Base-by-base conservation (phyloP, 2,329 filamentous ascomycete genomes). In the Curvularia spicifera region DNA sequence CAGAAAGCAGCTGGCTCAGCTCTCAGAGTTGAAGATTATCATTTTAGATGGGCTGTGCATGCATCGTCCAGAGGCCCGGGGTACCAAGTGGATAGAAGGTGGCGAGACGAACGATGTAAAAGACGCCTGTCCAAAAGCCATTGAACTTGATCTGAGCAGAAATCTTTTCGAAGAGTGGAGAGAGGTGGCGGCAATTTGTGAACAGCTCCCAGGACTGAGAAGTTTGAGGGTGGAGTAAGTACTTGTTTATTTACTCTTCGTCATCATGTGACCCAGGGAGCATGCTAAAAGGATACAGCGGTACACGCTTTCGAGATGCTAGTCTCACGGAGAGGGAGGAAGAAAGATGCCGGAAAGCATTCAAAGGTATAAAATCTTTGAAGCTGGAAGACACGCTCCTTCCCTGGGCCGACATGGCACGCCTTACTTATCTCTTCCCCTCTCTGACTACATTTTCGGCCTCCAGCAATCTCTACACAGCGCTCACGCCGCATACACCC, bases 61-160 rank as follows among this genome's bases (percentile, higher is more conserved):
- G 61, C 77, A 75, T 51, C 72, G 76, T 18, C 69, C 74, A 15
- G 59, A 72, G 20, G 73, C 70, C 5, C 66, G 69, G 33, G 49
- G 57, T 56, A 9, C 53, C 35, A 40, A 24, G 60, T 73, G 68
- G 70, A 66, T 57, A 7, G 60, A 68, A 45, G 76, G 29, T 29
- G 73, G 46, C 8, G 51, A 46, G 46, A 57, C 20, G 65, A 66
- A 63, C 42, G 79, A 87, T 67, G 88, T 97, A 51, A 73, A 70
- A 31, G 71, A 78, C 18, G 80, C 81, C 2, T 87, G 84, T 70
- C 83, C 85, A 0, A 85, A 84, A 51, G 83, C 87, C 42, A 80
- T 84, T 1, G 91, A 97, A 71, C 81, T 98, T 45, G 93, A 97
- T 72, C 76, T 99, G 42, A 93, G 93, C 71, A 85, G 91, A 50